Evolutionary conservation across 2,329 filamentous ascomycete genomes (phyloP).

Genomic region (Pseudogymnoascus destructans): DNA sequence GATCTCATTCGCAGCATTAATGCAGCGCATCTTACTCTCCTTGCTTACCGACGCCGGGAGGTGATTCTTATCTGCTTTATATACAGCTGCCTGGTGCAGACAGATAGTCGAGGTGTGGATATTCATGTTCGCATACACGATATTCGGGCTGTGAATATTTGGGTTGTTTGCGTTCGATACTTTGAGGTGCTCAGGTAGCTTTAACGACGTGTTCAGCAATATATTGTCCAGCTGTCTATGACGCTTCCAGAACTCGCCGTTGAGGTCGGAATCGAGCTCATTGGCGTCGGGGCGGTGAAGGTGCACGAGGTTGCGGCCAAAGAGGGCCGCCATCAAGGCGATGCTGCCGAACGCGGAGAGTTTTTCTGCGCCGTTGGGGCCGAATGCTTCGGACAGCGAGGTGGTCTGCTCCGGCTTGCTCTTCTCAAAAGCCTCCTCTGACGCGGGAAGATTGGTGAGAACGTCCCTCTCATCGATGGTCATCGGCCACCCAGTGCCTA

Average conservation of each 20-base stretch:
- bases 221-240: constrained; percentile 84
- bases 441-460: constrained; percentile 68
- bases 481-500: constrained; percentile 97
- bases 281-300: constrained; percentile 74
- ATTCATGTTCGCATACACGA: constrained; percentile 91
- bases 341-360: constrained; percentile 70
- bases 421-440: constrained; percentile 73
- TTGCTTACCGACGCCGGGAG: constrained; percentile 64
- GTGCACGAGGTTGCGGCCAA: constrained; percentile 83
- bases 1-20: constrained; percentile 87
- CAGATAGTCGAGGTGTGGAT: constrained; percentile 95
- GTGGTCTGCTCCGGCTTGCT: constrained; percentile 61
- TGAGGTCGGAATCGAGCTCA: constrained; percentile 74
- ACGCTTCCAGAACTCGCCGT: constrained; percentile 90
- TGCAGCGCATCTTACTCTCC: constrained; percentile 86
- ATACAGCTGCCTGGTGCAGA: constrained; percentile 95
- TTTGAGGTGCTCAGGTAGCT: constrained; percentile 67
- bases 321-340: constrained; percentile 74
- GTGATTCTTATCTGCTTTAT: constrained; percentile 85
- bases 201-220: constrained; percentile 72
- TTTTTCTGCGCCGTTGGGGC: constrained; percentile 55
- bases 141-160: constrained; percentile 58
- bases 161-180: constrained; percentile 47
- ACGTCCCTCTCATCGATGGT: constrained; percentile 85
- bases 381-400: constrained; percentile 57